Base-by-base conservation (phyloP, 345 rosid genomes). In the Lagerstroemia speciosa region DNA sequence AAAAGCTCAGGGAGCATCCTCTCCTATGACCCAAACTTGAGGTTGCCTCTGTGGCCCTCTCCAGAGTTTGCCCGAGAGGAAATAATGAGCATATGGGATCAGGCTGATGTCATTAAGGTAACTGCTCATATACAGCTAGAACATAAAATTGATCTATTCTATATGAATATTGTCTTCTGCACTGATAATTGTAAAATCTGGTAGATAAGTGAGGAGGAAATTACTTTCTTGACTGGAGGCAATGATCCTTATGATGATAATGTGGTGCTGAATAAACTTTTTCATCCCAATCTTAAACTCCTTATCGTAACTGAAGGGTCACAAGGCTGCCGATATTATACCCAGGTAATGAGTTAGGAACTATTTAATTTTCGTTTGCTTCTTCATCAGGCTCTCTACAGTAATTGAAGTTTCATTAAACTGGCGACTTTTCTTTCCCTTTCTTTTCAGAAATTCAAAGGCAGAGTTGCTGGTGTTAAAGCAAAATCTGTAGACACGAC, bases 171-270 rank as follows among this genome's bases (percentile, higher is more conserved):
- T 14, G 40, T 63, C 46, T 20, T 64, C 22, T 73, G 72, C 58
- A 55, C 37, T 62, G 46, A 55, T 62, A 58, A 58, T 11, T 27
- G 40, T 71, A 52, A n/a, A 69, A 22, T 32, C 43, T 74, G 73
- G 74, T 83, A 92, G 99, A 76, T 95, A 67, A 95, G 92, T 27
- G 99, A 95, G 78, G 99, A 95, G 1, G 99, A 95, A 83, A 90
- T 91, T 36, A 74, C 81, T 62, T 92, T 95, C 82, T 73, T 89
- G 77, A 87, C 90, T 0, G 87, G 87, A 67, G 92, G 81, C 1
- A 84, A 80, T 46, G 89, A 89, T 79, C 83, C 88, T 67, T 70
- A 72, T 69, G 90, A 89, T 65, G 92, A 89, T 70, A 76, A 79
- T 1, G 87, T 83, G 65, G 96, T 89, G 74, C 71, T 85, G 82